Evolutionary conservation across 805 yeast species (phyloP).

Genomic region (Myxozyma sirexii): DNA sequence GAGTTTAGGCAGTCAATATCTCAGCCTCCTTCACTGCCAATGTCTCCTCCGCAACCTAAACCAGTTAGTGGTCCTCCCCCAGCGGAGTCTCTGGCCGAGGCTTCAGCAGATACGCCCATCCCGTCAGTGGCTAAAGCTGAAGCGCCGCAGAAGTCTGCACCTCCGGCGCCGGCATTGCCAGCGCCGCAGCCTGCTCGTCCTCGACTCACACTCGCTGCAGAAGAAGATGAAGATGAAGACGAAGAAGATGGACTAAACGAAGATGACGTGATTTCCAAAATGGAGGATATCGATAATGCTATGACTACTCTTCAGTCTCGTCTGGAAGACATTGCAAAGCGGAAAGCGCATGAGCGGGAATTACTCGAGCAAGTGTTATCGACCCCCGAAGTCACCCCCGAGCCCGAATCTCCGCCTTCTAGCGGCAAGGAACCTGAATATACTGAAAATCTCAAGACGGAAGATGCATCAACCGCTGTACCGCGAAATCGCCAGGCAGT

Average conservation of each 20-base stretch:
- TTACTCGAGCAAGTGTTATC: not conserved
- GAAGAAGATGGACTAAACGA: conserved; percentile 34
- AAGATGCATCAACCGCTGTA: not conserved
- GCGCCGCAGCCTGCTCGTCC: not conserved
- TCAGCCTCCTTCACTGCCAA: not conserved
- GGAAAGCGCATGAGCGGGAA: conserved; percentile 11
- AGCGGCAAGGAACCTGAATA: not conserved
- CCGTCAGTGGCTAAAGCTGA: no score
- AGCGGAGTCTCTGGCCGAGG: no score
- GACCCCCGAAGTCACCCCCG: conserved; percentile 22
- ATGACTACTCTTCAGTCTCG: conserved; percentile 16
- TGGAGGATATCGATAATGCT: conserved; percentile 15
- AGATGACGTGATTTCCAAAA: conserved; percentile 25
- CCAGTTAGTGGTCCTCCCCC: not conserved
- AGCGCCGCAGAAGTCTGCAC: no score
- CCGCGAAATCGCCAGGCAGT: conserved; percentile 1
- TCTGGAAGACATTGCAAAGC: conserved; percentile 2
- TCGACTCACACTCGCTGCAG: not conserved
- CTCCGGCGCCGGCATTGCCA: not conserved
- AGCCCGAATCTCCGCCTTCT: conserved; percentile 3
- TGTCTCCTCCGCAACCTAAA: not conserved
- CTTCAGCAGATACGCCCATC: no score
- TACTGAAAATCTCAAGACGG: not conserved
- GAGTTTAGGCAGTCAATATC: no score
- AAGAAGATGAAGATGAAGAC: conserved; percentile 24